Evolutionary conservation across 1,284 basidiomycete genomes (phyloP), one percentile per base, ranked within the genome.

Genomic region (Sphagnurus paluster): DNA sequence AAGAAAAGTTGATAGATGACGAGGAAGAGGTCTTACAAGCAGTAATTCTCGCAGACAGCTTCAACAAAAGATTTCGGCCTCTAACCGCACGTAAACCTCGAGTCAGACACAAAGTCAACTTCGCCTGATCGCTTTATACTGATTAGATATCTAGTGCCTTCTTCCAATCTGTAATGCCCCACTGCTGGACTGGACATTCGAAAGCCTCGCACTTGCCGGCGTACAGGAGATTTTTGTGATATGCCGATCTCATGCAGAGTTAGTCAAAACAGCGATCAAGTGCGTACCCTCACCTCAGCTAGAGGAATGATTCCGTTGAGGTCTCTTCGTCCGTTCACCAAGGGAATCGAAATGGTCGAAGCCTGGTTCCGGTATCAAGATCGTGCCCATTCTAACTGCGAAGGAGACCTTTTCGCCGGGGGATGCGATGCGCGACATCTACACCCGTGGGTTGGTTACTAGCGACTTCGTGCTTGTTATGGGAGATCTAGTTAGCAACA

Each of bases 191-290:
- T 98, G 95, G 93, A 98, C 96, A 2, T 86, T 99, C 53, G 96
- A 99, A 67, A 89, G 89, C 61, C 79, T 99, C 37, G 86, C 91
- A 24, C 75, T 94, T 14, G 92, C 93, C 25, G 93, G 93, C 43
- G 94, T 98, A 36, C 89, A 95, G 61, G 91, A 98, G 68, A 90
- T 98, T 51, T 96, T 98, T 67, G 87, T 99, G 45, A 86, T 98
- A 53, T 96, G 84, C 68, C 81, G 85, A 60, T 96, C 85, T 54
- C 90, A 96, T 67, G 80, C 90, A 8, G 85, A 88, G 46, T 83
- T 88, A 60, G 86, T 95, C 58, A 87, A 88, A 62, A 75, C 78
- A 9, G 90, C 84, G 51, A 87, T 95, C 61, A 80, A 75, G 91
- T 94, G 58, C 63, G 85, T 70, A 23, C 30, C 29, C 44, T 44